phyloP scores from a whole-genome alignment of 805 yeast genomes.

The Pichia phayaonensis region DNA sequence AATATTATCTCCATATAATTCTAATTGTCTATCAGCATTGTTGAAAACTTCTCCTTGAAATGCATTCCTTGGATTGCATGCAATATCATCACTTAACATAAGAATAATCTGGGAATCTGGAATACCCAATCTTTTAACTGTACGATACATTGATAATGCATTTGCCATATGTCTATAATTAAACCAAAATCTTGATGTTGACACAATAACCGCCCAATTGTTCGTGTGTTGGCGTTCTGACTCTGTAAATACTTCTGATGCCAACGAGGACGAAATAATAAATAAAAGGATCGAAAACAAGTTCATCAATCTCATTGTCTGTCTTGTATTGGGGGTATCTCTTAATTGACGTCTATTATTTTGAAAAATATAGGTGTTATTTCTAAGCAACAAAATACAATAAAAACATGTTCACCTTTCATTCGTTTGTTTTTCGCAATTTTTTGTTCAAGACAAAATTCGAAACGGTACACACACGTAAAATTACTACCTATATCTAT shows the following conservation, averaged over 20 bases:
- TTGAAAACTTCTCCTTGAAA: constrained; percentile 96
- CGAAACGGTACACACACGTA: not conserved
- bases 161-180: constrained; percentile 98
- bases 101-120: constrained; percentile 96
- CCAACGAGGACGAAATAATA: not conserved
- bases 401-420: not conserved
- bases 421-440: not conserved
- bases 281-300: not conserved
- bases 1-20: constrained; percentile 86
- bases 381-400: not conserved
- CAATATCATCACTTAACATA: constrained; percentile 95
- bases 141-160: constrained; percentile 86
- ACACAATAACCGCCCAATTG: constrained; percentile 83
- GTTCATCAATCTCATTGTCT: not conserved
- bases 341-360: not conserved
- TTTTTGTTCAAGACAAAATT: not conserved
- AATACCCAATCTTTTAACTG: constrained; percentile 91
- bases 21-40: constrained; percentile 85
- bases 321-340: not conserved
- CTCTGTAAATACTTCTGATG: not conserved
- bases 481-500: too few relatives aligned
- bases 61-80: constrained; percentile 93
- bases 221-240: constrained; percentile 39
- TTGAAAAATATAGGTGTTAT: not conserved
- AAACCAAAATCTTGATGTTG: constrained; percentile 97